Evolutionary conservation across 371 early-diverging fungal species (phyloP).

Genomic region (Mucor indicus): DNA sequence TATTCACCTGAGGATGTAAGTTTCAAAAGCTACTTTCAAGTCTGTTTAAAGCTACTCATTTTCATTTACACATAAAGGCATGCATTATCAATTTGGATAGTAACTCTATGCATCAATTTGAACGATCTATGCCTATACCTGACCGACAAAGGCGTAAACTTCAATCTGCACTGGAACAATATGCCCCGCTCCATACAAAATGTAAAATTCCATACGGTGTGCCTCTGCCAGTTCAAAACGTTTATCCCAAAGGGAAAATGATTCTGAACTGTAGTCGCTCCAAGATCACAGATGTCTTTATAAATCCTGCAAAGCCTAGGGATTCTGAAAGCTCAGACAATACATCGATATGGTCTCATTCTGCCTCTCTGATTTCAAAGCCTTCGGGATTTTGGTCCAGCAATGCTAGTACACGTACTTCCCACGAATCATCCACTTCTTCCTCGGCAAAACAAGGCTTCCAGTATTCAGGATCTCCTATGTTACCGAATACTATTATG

Average conservation of each 20-base stretch:
- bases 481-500: slow-evolving; percentile 27
- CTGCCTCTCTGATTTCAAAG: slow-evolving; percentile 21
- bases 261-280: slow-evolving; percentile 48
- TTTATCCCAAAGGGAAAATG: slow-evolving; percentile 61
- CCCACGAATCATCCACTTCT: slow-evolving; percentile 33
- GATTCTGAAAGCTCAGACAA: slow-evolving; percentile 30
- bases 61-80: slow-evolving; percentile 24
- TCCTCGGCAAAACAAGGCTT: background rate
- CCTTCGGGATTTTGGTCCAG: slow-evolving; percentile 37
- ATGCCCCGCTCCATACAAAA: slow-evolving; percentile 46
- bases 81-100: slow-evolving; percentile 60
- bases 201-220: slow-evolving; percentile 48
- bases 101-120: slow-evolving; percentile 49
- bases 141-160: slow-evolving; percentile 56
- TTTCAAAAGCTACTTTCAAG: background rate
- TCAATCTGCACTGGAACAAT: slow-evolving; percentile 49
- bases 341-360: slow-evolving; percentile 29
- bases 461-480: slow-evolving; percentile 39
- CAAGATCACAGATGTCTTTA: slow-evolving; percentile 29
- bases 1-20: slow-evolving; percentile 65
- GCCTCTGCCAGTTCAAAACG: slow-evolving; percentile 49
- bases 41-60: background rate
- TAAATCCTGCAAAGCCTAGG: slow-evolving; percentile 23
- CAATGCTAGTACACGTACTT: slow-evolving; percentile 21
- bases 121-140: slow-evolving; percentile 42